phyloP scores from a whole-genome alignment of 2,329 filamentous ascomycete species.

The Paecilomyces niveus region DNA sequence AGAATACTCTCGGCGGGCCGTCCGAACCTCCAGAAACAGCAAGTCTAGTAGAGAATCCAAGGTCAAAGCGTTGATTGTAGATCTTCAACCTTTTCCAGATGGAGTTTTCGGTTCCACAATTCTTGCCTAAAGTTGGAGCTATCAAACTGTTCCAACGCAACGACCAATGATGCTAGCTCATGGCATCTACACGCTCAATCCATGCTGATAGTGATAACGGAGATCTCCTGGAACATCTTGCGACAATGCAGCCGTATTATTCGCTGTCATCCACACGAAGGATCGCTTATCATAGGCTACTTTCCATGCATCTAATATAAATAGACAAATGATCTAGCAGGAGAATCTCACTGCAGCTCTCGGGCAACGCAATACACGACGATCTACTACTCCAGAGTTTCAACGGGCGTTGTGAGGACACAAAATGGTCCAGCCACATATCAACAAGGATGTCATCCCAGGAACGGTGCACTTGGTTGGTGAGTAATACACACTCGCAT shows the following conservation, averaged over 20 bases:
- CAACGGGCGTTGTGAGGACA: not conserved
- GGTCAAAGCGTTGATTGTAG: not conserved
- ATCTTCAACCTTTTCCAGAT: not conserved
- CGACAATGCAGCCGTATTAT: not conserved
- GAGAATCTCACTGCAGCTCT: not conserved
- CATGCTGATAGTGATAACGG: not conserved
- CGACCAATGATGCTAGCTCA: not conserved
- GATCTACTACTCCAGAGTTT: not conserved
- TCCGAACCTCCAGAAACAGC: not conserved
- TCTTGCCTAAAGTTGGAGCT: not conserved
- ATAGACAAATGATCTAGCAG: not conserved
- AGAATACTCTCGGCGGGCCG: not conserved
- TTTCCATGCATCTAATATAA: not conserved
- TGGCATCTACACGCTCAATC: not conserved
- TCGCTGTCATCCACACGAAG: not conserved
- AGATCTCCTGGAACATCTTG: not conserved
- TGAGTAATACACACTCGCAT: slow-evolving; percentile 13
- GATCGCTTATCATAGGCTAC: not conserved
- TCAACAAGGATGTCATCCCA: slow-evolving; percentile 11
- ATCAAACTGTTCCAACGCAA: not conserved
- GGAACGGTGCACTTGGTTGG: slow-evolving; percentile 34
- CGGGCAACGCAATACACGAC: not conserved
- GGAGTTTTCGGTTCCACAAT: not conserved
- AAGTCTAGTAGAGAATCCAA: not conserved
- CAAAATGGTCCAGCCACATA: not conserved